Evolutionary conservation across 1,139 yeast genomes (phyloP), one percentile per base, ranked within the genome.

Genomic region (Geotrichum fermentans): DNA sequence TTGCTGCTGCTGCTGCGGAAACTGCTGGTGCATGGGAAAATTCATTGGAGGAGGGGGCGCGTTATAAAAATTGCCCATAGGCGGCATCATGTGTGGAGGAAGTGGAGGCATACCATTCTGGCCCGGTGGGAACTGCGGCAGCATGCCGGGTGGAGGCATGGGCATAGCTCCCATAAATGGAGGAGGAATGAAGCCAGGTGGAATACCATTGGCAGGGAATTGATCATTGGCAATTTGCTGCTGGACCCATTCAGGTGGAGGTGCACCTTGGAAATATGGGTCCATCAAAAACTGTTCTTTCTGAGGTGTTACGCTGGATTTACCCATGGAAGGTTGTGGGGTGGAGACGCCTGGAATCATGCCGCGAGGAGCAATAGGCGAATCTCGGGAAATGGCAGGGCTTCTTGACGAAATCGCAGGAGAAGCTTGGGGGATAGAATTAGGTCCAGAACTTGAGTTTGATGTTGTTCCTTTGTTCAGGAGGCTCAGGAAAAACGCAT

Each of bases 401-500:
- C 24, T 26, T 14, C 21, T 26, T 7, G 38, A 20, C 6, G 43
- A 30, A 7, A 18, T 18, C 5, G 22, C 43, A 8, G 43, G 43
- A 18, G 43, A 29, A 5, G 21, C 22, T 4, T 14, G 29, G 36
- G 43, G 18, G 7, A 24, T 20, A n/a, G 40, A 5, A 10, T 24
- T 6, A 22, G 49, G 49, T 8, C 37, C 22, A 8, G 32, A 16
- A n/a, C n/a, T n/a, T n/a, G n/a, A n/a, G n/a, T n/a, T n/a, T n/a
- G n/a, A n/a, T 3, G 43, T 13, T 3, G 29, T 11, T 2, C 21
- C 36, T 20, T 47, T 47, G 35, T 42, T 47, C 4, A 47, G 34
- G n/a, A 47, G 37, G 26, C 50, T 47, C 47, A 47, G 22, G 22
- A 47, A 47, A 32, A 47, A 47, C 11, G 46, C 46, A 38, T 47